Base-by-base conservation (phyloP, 164 flowering plant species). In the Umbilicus rupestris region DNA sequence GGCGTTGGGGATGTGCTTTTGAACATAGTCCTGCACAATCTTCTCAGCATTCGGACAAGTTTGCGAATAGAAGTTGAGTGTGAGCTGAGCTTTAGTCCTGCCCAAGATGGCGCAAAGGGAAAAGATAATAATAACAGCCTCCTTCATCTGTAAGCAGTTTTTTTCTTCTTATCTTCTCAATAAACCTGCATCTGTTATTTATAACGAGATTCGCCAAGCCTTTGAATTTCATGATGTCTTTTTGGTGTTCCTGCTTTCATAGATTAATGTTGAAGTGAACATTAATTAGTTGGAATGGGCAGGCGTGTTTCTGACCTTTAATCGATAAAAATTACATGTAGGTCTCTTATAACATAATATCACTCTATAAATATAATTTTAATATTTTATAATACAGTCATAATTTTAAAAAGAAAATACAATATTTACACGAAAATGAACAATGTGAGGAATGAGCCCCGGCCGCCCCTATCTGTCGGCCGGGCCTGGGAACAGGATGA, bases 21-120 rank as follows among this genome's bases (percentile, higher is more conserved):
- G 29, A 0, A 72, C 70, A 0, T 41, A 62, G n/a, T 67, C 69
- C 11, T 33, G 57, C 3, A 80, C 78, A 3, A 80, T 72, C 8
- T 8, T 26, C 70, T 80, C 82, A 1, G 63, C 75, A 10, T 28
- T 0, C 0, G 85, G 85, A 62, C 87, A 84, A 11, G 75, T 74
- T 14, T 72, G 69, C 22, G 55, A 2, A 68, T 83, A 81, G 69
- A 69, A 83, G 9, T 70, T 71, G 0, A 70, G 24, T 65, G 65
- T 60, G 69, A 81, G 28, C 31, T 73, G 64, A 0, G 75, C 79
- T 59, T 65, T 74, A 9, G 72, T 12, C 1, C 37, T 28, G 29
- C 55, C 70, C 0, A 71, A 41, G 50, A 19, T 46, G 50, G 17
- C n/a, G 20, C 50, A 46, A 46, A 46, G 50, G 20, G 16, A 46